Percentiles rank a stretch among this genome's conserved stretches.
Conservation (phyloP, 169 alveolate species). For the Ichthyophthirius multifiliis region DNA sequence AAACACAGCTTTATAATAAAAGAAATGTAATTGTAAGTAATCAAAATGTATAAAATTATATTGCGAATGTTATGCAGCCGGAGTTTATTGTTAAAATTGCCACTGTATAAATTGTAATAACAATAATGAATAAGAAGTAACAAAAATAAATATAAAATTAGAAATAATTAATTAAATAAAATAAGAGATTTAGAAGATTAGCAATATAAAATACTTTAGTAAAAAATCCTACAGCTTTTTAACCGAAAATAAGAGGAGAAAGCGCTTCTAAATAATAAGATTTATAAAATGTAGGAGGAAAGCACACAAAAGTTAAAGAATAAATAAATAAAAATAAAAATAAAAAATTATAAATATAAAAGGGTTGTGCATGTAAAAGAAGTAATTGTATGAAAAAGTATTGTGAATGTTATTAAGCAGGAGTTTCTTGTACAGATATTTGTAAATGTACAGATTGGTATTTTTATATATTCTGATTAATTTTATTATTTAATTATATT, state of each 20-base stretch:
- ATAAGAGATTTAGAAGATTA: constrained; percentile 27
- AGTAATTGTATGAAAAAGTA: constrained; percentile 46
- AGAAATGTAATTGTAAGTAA: constrained; percentile 34
- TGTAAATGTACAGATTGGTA: constrained; percentile 38
- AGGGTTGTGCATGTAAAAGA: constrained; percentile 42
- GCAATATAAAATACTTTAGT: constrained; percentile 36
- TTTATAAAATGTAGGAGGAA: constrained; percentile 15
- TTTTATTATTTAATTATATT: too few relatives aligned
- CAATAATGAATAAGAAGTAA: constrained; percentile 14
- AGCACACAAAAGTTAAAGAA: constrained; percentile 22
- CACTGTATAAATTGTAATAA: constrained; percentile 34
- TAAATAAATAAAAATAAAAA: background rate
- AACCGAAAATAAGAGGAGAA: constrained; percentile 26
- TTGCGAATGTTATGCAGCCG: constrained; percentile 40
- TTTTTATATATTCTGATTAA: background rate
- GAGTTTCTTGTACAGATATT: constrained; percentile 37
- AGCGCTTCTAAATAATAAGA: background rate
- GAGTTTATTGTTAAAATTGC: constrained; percentile 23
- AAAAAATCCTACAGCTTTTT: constrained; percentile 43
- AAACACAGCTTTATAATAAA: background rate
- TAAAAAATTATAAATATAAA: background rate
- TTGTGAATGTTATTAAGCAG: constrained; percentile 47
- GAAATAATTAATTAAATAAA: background rate
- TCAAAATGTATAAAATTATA: constrained; percentile 40
- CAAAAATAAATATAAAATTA: background rate